These are phyloP conservation scores for Moniliella sp. DNA, from an alignment of 1,284 basidiomycete genomes.

Conservation along the genomic window DNA sequence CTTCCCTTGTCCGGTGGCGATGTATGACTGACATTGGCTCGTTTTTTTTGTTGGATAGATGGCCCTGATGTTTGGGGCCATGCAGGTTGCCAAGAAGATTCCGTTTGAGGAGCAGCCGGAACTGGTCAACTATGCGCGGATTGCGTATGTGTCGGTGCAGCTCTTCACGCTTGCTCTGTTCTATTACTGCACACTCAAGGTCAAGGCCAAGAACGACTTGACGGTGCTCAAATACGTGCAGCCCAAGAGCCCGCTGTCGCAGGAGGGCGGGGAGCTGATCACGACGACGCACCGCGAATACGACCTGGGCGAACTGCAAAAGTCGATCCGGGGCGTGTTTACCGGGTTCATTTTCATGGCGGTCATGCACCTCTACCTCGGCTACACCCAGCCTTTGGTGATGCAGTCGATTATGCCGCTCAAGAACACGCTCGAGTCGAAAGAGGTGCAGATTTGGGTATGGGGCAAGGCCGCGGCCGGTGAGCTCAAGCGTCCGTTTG, in stretches of 20 bases:
- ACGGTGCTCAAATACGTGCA: neutral
- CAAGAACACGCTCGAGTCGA: conserved; percentile 29
- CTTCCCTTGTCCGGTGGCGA: too few relatives aligned
- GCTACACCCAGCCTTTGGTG: conserved; percentile 8
- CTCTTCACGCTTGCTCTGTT: conserved; percentile 49
- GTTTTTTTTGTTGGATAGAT: too few relatives aligned
- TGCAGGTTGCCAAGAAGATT: conserved; percentile 59
- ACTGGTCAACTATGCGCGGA: conserved; percentile 57
- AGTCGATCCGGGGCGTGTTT: neutral
- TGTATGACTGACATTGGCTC: too few relatives aligned
- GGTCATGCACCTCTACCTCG: neutral
- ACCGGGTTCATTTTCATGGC: neutral
- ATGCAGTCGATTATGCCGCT: conserved; percentile 29
- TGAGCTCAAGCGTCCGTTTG: conserved; percentile 76
- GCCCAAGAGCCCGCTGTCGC: neutral
- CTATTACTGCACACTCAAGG: conserved; percentile 45
- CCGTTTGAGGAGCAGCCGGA: conserved; percentile 65
- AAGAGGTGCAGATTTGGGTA: conserved; percentile 30
- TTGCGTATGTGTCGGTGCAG: conserved; percentile 59
- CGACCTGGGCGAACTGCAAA: neutral
- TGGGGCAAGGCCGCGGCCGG: conserved; percentile 44
- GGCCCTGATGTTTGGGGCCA: conserved; percentile 22
- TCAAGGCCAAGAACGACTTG: neutral
- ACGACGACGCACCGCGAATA: neutral
- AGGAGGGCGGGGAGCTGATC: neutral